These are phyloP conservation scores for Cucurbita moschata DNA, from an alignment of 306 rosid genomes.

Conservation along the genomic window DNA sequence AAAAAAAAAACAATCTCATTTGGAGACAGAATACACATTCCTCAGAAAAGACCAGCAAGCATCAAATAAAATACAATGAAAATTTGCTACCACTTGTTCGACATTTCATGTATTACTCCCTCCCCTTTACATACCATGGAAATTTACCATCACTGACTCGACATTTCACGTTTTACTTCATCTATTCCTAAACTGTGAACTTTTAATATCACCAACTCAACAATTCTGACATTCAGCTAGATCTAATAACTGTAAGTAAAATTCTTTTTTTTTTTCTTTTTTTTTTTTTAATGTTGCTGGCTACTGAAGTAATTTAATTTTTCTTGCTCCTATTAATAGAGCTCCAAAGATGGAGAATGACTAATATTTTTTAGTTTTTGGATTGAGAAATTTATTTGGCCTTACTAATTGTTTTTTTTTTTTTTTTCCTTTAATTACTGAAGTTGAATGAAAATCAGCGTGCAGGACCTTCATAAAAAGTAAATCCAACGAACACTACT, in stretches of 20 bases:
- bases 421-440: background rate
- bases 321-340: background rate
- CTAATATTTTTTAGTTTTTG: background rate
- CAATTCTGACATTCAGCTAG: background rate
- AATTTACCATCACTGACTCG: background rate
- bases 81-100: background rate
- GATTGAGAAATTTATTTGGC: background rate
- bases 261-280: background rate
- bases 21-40: background rate
- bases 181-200: background rate
- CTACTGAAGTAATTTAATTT: background rate
- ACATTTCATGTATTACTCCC: background rate
- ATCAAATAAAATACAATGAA: background rate
- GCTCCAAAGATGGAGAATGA: background rate
- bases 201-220: background rate
- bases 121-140: background rate
- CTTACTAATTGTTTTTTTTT: background rate
- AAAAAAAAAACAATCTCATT: background rate
- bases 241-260: background rate
- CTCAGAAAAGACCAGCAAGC: background rate
- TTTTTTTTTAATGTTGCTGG: background rate
- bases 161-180: background rate
- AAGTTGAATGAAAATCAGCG: background rate
- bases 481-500: background rate
- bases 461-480: background rate